phyloP scores from a whole-genome alignment of 306 rosid genomes.

The Ammopiptanthus mongolicus region DNA sequence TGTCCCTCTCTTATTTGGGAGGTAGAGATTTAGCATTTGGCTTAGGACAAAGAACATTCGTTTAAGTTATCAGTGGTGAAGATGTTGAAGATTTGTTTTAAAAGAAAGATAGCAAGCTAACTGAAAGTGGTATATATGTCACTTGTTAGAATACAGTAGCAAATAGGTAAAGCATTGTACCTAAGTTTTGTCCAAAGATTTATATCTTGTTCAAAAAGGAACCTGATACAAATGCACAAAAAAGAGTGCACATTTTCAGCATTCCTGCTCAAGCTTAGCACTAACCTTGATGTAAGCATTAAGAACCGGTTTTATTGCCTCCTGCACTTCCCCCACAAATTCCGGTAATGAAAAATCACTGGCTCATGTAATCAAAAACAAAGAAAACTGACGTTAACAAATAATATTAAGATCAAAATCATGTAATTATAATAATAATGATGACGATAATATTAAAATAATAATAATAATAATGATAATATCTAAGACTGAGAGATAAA shows the following conservation, averaged over 20 bases:
- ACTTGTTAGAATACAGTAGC: not conserved
- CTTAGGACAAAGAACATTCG: not conserved
- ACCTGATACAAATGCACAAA: not conserved
- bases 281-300: slow-evolving; percentile 77
- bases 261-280: slow-evolving; percentile 9
- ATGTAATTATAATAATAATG: slow-evolving; percentile 1
- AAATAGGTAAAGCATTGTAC: not conserved
- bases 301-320: slow-evolving; percentile 83
- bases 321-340: slow-evolving; percentile 79
- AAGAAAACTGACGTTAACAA: slow-evolving; percentile 16
- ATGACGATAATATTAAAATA: not conserved
- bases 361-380: slow-evolving; percentile 22
- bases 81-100: not conserved
- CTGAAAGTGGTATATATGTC: not conserved
- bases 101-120: not conserved
- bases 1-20: not conserved
- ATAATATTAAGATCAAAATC: too few relatives aligned
- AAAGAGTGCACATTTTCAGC: not conserved
- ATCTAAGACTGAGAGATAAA: slow-evolving; percentile 1
- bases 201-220: not conserved
- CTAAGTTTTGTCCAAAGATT: not conserved
- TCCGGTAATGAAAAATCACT: slow-evolving; percentile 83
- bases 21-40: not conserved
- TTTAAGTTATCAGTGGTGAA: not conserved
- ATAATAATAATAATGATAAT: not conserved